Conservation (phyloP, 345 rosid species). For the Stellera chamaejasme region DNA sequence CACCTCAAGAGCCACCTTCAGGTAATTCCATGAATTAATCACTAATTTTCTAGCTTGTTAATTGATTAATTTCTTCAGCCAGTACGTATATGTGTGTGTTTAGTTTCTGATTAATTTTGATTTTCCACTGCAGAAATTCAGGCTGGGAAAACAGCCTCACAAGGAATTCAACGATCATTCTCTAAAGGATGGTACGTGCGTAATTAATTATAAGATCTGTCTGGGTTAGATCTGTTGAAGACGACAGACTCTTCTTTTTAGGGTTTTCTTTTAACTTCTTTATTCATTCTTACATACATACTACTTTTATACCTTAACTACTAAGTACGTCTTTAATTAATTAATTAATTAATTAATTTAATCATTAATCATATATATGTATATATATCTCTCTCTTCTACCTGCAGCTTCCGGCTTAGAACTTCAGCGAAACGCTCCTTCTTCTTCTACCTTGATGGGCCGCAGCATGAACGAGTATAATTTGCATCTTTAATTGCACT, state of each 20-base stretch:
- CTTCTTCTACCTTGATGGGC: slow-evolving; percentile 87
- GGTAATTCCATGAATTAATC: slow-evolving; percentile 40
- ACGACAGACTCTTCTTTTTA: slow-evolving; percentile 21
- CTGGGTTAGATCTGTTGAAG: neutral
- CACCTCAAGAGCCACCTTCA: slow-evolving; percentile 99
- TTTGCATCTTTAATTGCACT: neutral
- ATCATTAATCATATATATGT: no score
- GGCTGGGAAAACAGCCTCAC: slow-evolving; percentile 99
- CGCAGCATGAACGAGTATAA: slow-evolving; percentile 96
- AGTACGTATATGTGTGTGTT: slow-evolving; percentile 13
- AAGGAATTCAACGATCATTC: slow-evolving; percentile 96
- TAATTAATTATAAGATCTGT: slow-evolving; percentile 7
- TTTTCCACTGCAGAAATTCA: slow-evolving; percentile 57
- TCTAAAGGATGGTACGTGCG: slow-evolving; percentile 68
- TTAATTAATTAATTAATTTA: neutral
- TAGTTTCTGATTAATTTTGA: slow-evolving; percentile 5
- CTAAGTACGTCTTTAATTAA: neutral
- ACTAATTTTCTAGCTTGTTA: no score
- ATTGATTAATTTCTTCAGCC: slow-evolving; percentile 12
- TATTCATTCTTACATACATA: neutral
- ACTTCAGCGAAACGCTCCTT: slow-evolving; percentile 73
- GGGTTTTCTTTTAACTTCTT: slow-evolving; percentile 19
- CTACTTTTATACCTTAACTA: neutral
- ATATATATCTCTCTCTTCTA: neutral
- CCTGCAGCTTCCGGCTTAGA: slow-evolving; percentile 62